Conservation (phyloP, 1,284 basidiomycete species). For the Nidula niveotomentosa region DNA sequence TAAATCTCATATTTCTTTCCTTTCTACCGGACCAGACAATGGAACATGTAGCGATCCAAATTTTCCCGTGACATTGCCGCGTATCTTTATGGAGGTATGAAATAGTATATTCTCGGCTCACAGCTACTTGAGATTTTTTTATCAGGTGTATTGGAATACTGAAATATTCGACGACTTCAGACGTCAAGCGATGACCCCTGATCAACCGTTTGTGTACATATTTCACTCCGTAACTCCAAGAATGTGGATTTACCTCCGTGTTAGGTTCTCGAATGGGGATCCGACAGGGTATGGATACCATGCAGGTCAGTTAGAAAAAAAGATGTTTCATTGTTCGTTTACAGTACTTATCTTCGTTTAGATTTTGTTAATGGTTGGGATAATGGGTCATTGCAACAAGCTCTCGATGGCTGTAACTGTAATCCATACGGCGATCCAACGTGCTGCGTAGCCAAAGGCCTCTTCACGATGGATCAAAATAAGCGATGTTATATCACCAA, state of each 20-base stretch:
- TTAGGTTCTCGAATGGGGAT: conserved; percentile 32
- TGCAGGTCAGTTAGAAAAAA: conserved; percentile 26
- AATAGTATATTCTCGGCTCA: background rate
- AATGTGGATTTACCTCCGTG: conserved; percentile 6
- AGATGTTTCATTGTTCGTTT: background rate
- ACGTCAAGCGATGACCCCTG: conserved; percentile 30
- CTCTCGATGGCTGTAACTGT: conserved; percentile 36
- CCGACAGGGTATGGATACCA: conserved; percentile 45
- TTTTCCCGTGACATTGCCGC: conserved; percentile 32
- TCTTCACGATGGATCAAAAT: conserved; percentile 31
- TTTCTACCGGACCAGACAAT: conserved; percentile 30
- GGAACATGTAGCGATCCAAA: conserved; percentile 34
- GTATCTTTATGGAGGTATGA: conserved; percentile 36
- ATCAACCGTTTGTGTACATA: conserved; percentile 37
- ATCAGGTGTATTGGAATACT: conserved; percentile 33
- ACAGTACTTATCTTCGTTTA: conserved; percentile 1
- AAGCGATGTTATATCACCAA: conserved; percentile 33
- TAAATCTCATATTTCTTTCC: conserved; percentile 44
- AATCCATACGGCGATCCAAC: conserved; percentile 32
- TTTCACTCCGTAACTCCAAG: background rate
- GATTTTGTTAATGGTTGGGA: conserved; percentile 49
- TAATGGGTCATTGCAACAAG: conserved; percentile 33
- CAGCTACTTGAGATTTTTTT: background rate
- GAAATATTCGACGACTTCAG: conserved; percentile 23
- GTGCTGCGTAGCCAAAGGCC: conserved; percentile 35